phyloP scores from a whole-genome alignment of 2,329 filamentous ascomycete genomes.

The Fusarium sacchari region DNA sequence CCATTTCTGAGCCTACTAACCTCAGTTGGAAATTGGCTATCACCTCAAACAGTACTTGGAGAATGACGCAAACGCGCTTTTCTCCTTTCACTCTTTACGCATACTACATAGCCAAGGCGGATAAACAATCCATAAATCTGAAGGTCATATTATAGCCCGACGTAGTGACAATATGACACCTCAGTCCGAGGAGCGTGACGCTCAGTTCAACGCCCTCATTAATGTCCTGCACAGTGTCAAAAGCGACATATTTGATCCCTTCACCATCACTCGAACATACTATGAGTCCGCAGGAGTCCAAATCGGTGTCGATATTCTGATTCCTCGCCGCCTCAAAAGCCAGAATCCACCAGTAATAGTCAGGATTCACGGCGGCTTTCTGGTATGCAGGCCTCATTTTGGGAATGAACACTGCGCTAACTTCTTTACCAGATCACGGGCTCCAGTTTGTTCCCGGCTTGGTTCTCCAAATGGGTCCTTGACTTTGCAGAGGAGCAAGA shows the following conservation, averaged over 20 bases:
- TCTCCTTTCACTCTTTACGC: not conserved
- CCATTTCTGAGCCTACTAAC: not conserved
- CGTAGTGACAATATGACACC: not conserved
- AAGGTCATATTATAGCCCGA: not conserved
- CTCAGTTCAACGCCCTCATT: not conserved
- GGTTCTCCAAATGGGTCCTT: not conserved
- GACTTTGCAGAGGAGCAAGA: not conserved
- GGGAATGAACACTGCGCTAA: not conserved
- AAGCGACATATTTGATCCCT: not conserved
- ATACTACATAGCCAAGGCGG: not conserved
- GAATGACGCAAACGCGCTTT: rapidly evolving
- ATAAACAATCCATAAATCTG: not conserved
- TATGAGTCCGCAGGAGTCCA: not conserved
- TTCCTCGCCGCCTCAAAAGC: not conserved
- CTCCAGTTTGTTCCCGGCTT: not conserved
- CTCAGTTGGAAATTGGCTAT: not conserved
- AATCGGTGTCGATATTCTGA: not conserved
- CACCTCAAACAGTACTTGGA: not conserved
- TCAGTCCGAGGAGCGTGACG: not conserved
- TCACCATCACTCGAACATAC: not conserved
- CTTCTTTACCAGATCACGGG: not conserved
- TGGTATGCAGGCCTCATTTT: not conserved
- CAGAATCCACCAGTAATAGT: not conserved
- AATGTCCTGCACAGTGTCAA: not conserved
- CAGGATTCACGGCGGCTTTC: not conserved